Evolutionary conservation across 805 yeast genomes (phyloP).

Genomic region (Myxozyma neglecta): DNA sequence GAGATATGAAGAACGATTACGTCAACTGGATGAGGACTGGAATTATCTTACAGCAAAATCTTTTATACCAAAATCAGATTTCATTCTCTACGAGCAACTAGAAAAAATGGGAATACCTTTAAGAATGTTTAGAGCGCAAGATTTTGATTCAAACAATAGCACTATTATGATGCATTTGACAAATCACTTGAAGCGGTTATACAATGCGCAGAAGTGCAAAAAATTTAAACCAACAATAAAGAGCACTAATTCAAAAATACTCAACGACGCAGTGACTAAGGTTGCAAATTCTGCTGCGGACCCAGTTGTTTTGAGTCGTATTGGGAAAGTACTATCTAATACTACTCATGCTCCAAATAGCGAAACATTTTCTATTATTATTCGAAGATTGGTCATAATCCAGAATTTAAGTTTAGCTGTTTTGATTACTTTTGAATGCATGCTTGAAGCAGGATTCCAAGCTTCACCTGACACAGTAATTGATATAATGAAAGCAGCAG

Average conservation of each 20-base stretch:
- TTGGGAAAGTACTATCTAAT: neutral
- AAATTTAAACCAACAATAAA: neutral
- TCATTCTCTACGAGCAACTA: neutral
- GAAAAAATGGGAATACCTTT: neutral
- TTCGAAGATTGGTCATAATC: slow-evolving; percentile 30
- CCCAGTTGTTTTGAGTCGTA: slow-evolving; percentile 7
- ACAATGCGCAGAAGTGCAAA: neutral
- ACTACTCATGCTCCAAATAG: slow-evolving; percentile 30
- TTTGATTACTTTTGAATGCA: slow-evolving; percentile 11
- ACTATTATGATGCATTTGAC: neutral
- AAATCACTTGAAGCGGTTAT: neutral
- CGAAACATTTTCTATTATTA: slow-evolving; percentile 34
- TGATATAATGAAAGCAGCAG: slow-evolving; percentile 8
- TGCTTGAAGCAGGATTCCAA: slow-evolving; percentile 22
- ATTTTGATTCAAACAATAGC: neutral
- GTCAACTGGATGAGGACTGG: neutral
- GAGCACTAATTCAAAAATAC: neutral
- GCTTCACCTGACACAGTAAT: slow-evolving; percentile 8
- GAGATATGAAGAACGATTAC: neutral
- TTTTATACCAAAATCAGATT: slow-evolving; percentile 1
- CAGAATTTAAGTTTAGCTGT: slow-evolving; percentile 24
- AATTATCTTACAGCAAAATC: neutral
- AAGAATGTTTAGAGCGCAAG: neutral
- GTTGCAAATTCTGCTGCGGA: neutral
- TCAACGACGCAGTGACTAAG: neutral